Base-by-base conservation (phyloP, 2,329 filamentous ascomycete genomes). In the Diaporthe batatas region DNA sequence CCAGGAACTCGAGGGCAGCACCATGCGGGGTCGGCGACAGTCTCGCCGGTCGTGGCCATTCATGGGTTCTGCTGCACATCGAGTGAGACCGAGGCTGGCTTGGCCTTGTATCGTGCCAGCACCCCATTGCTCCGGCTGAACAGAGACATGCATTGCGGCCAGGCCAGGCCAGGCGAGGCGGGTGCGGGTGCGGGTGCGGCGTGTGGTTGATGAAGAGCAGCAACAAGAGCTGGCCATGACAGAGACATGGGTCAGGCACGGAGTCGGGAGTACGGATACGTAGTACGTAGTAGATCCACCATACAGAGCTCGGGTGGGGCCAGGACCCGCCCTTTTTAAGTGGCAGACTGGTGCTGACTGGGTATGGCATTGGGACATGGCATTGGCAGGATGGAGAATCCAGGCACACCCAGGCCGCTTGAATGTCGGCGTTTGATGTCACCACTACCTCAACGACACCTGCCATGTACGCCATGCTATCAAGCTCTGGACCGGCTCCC, bases 341-440 rank as follows among this genome's bases (percentile, higher is more conserved):
- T 16, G 29, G 59, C 44, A 47, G 44, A 8, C 14, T 21, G 42
- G 39, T 12, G 6, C 6, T 42, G 39, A 6, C 44, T 14, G 10
- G 59, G 44, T 47, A 65, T 51, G 59, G 59, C 39, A 49, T 34
- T 49, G 42, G 59, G 42, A 47, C 29, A 49, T 51, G 59, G 62
- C 62, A 67, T 21, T 53, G 29, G 47, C 39, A 42, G 39, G 16
- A 42, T 16, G 16, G 18, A 6, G 18, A 36, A 62, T 70, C 68
- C 55, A 57, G 68, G 67, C 53, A 47, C 68, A 62, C 16, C 32
- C 44, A 57, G 36, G 51, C 65, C 65, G 51, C 42, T 29, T 47
- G 7, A 23, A 44, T 70, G 51, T 54, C 68, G 34, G 55, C 55
- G 55, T 62, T 69, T 70, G 68, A 70, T 62, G 55, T 70, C 68